Evolutionary conservation across 768 basidiomycete species (phyloP), one percentile per base, ranked within the genome.

Genomic region (Mycena chlorophos): DNA sequence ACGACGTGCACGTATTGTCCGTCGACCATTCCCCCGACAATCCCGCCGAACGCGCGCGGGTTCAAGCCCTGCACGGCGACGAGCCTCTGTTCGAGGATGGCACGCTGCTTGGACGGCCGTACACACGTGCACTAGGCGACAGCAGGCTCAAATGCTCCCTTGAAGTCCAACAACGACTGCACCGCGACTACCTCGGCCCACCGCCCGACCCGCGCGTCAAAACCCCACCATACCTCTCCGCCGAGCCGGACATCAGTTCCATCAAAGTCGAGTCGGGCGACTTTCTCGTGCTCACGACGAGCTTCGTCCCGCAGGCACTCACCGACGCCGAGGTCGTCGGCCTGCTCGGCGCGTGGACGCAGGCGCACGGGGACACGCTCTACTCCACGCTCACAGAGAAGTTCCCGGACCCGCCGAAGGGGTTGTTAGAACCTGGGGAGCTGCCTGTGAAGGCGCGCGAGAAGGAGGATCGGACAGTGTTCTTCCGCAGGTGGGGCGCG

Each of bases 321-420:
- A 76, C 78, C 25, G 79, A 76, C 65, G 76, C 81, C 55, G 83
- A 85, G 62, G 78, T 75, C 2, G 80, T 84, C 34, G 80, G 78
- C 0, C 72, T 84, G 19, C 76, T 83, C 19, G 83, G 79, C 5
- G 63, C 70, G 25, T 81, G 79, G 74, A 65, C 80, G 22, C 65
- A 76, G n/a, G 62, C 64, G 54, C 61, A 65, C 54, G 17, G 16
- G 5, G 47, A 47, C 6, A 46, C 51, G 0, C 26, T 54, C 19
- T 19, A 45, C n/a, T 12, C 23, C n/a, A 16, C 38, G 29, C 31
- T 38, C 17, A 38, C 52, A 5, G 26, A 52, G 3, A 20, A n/a
- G 2, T n/a, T 28, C 2, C 25, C 52, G n/a, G 40, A 50, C 28
- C 51, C 55, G n/a, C 60, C 61, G 22, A 61, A n/a, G 56, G 63